Evolutionary conservation across 2,329 filamentous ascomycete genomes (phyloP).

Genomic region (Sporothrix phasma): DNA sequence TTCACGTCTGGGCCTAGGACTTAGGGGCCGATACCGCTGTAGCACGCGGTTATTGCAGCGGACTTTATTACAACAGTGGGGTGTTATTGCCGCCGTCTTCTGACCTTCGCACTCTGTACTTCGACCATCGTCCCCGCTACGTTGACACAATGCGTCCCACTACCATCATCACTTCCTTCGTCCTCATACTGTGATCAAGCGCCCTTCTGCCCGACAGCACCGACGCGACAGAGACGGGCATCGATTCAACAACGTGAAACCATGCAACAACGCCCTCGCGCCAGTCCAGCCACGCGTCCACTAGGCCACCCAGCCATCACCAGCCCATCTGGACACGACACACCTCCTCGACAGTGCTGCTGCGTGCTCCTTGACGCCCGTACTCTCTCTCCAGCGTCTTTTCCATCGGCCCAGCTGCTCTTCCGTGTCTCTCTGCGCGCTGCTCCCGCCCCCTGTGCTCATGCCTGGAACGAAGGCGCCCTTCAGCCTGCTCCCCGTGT

Average conservation of each 20-base stretch:
- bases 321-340: background rate
- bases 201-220: no score
- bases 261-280: background rate
- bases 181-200: no score
- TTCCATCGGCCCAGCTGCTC: background rate
- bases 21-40: background rate
- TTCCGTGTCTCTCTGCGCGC: background rate
- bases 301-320: no score
- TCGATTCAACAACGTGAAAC: no score
- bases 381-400: background rate
- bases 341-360: conserved; percentile 5
- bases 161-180: no score
- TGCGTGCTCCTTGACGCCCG: background rate
- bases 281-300: background rate
- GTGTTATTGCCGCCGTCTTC: background rate
- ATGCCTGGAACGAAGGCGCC: background rate
- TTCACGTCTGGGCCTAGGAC: background rate
- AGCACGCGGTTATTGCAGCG: background rate
- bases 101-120: no score
- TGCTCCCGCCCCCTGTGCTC: background rate
- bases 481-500: background rate
- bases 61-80: background rate
- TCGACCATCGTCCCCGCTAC: no score
- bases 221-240: no score
- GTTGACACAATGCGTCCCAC: no score